Base-by-base conservation (phyloP, 345 rosid species). In the Salix arbutifolia region DNA sequence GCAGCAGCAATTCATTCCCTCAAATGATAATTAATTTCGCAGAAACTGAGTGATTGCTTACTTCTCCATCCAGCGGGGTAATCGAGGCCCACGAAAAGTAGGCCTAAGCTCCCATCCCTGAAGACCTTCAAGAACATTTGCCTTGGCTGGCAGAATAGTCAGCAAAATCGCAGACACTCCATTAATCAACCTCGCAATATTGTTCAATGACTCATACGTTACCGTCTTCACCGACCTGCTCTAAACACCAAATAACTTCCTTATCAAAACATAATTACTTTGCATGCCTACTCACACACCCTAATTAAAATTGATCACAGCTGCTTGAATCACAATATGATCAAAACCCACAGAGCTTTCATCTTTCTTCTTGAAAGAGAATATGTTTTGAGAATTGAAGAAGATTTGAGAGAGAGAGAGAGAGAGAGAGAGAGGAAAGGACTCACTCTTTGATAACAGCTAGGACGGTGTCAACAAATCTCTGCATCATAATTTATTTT, bases 71-170 rank as follows among this genome's bases (percentile, higher is more conserved):
- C 98, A 96, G 1, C 96, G 87, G 1, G 99, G 99, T 42, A 96
- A 85, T 23, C 94, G 89, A 44, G 99, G 99, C 74, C 97, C 99
- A 56, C 91, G 92, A 25, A 96, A 83, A 3, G 92, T 85, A 4
- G 99, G 99, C 85, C 94, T 81, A 73, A 96, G 98, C 88, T 93
- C 99, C 99, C 99, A 93, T 28, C 99, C 99, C 69, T 91, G 90
- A 71, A 96, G 81, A 56, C 99, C 97, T 90, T 96, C 97, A 53
- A 96, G 94, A 67, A 90, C 83, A 77, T 81, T 83, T 73, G 91
- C 87, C 79, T 96, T 90, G 60, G 97, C 98, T 0, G 97, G 98
- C 50, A 96, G 72, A 83, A 93, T 0, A 25, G 94, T 77, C 84
- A 96, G 79, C 33, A 96, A 72, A 81, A 96, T 86, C 25, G 94